Conservation (phyloP, 768 basidiomycete genomes). For the Hygrophoropsis aurantiaca region DNA sequence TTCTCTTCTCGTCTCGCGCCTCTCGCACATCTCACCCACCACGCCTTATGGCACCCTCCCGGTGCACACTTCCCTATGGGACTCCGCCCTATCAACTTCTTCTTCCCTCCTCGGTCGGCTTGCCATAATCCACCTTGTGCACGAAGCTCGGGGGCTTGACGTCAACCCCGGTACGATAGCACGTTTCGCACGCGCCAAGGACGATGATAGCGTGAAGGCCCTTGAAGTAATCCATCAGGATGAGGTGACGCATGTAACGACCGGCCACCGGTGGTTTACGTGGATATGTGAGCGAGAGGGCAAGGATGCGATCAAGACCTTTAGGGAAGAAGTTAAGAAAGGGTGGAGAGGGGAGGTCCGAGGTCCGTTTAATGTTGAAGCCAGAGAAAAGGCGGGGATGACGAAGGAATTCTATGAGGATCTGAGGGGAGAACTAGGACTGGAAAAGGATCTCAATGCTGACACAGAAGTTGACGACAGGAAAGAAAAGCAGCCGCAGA, state of each 20-base stretch:
- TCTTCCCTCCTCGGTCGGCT: conserved; percentile 68
- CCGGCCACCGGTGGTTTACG: conserved; percentile 82
- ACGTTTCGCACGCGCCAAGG: conserved; percentile 65
- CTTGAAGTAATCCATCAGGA: conserved; percentile 79
- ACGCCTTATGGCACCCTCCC: conserved; percentile 71
- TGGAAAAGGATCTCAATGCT: too few species aligned
- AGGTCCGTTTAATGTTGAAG: conserved; percentile 81
- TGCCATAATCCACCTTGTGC: conserved; percentile 83
- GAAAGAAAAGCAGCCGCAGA: too few species aligned
- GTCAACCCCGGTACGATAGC: conserved; percentile 81
- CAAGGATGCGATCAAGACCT: conserved; percentile 60
- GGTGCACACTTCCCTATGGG: conserved; percentile 80
- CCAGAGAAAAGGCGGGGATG: conserved; percentile 73
- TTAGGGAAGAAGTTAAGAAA: conserved; percentile 65
- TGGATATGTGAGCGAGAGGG: conserved; percentile 63
- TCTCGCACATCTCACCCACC: conserved; percentile 58
- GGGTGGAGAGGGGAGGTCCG: conserved; percentile 75
- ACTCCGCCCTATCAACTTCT: conserved; percentile 68
- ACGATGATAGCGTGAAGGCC: conserved; percentile 61
- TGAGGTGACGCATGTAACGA: conserved; percentile 79
- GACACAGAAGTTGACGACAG: too few species aligned
- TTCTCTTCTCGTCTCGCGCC: conserved; percentile 61
- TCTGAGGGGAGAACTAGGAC: conserved; percentile 50
- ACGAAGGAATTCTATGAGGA: conserved; percentile 71
- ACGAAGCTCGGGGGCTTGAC: conserved; percentile 82